Evolutionary conservation across 176 grass and related monocot species (phyloP).

Genomic region (Eragrostis curvula): DNA sequence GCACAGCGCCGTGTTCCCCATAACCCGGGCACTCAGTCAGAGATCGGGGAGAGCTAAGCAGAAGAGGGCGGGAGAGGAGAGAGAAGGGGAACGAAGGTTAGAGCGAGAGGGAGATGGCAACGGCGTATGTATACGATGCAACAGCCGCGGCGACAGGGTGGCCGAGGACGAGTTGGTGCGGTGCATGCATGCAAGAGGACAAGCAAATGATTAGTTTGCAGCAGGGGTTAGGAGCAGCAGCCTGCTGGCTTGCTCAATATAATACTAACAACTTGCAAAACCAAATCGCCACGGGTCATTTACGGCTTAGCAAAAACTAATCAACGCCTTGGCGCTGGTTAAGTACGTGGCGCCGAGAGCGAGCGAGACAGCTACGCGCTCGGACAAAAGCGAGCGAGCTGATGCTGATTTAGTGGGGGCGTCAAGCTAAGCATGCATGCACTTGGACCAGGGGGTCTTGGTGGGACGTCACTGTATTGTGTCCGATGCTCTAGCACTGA

Average conservation of each 20-base stretch:
- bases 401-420: neutral
- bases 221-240: constrained; percentile 38
- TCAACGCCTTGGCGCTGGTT: neutral
- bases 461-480: constrained; percentile 36
- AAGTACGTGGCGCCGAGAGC: constrained; percentile 35
- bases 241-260: neutral
- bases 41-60: neutral
- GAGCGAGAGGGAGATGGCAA: neutral
- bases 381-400: neutral
- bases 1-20: constrained; percentile 72
- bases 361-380: constrained; percentile 12
- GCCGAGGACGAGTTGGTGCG: constrained; percentile 35
- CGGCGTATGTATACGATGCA: constrained; percentile 12
- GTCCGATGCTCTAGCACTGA: constrained; percentile 12
- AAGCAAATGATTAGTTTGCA: constrained; percentile 52
- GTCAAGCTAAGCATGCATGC: constrained; percentile 30
- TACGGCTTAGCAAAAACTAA: neutral
- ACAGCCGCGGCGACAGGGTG: constrained; percentile 15
- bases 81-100: neutral
- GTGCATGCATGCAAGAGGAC: constrained; percentile 54
- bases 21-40: neutral
- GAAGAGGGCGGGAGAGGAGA: neutral
- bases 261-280: neutral
- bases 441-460: neutral
- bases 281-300: neutral